Evolutionary conservation across 1,284 basidiomycete genomes (phyloP).

Genomic region (Ceraceosorus guamensis): DNA sequence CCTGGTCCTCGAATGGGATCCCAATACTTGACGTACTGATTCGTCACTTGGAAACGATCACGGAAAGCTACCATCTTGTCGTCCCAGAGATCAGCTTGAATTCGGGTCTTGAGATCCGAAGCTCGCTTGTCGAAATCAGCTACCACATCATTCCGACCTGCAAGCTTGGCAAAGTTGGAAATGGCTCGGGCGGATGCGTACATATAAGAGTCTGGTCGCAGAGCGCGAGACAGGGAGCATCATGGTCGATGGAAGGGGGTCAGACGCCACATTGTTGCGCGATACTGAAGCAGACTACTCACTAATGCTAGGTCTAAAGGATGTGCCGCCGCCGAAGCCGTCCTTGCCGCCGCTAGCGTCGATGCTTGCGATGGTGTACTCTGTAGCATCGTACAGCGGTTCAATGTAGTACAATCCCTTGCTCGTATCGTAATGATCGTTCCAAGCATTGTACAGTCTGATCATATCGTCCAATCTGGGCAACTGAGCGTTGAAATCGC

Average conservation of each 20-base stretch:
- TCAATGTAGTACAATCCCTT: constrained; percentile 12
- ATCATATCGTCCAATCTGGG: constrained; percentile 1
- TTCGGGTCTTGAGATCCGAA: constrained; percentile 4
- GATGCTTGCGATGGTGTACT: constrained; percentile 10
- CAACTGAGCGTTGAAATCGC: background rate
- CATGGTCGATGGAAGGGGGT: too few species aligned
- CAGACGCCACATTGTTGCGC: too few species aligned
- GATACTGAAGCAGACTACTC: too few species aligned
- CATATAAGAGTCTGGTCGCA: constrained; percentile 12
- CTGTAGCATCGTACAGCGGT: constrained; percentile 9
- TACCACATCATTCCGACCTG: background rate
- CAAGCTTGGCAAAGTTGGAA: constrained; percentile 2
- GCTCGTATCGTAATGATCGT: constrained; percentile 8
- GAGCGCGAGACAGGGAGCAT: too few species aligned
- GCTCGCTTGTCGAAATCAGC: background rate
- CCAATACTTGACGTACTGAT: constrained; percentile 9
- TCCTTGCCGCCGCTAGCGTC: constrained; percentile 6
- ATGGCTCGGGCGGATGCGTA: constrained; percentile 6
- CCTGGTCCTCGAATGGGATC: constrained; percentile 7
- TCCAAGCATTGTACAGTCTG: constrained; percentile 4
- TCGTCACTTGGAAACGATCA: constrained; percentile 7
- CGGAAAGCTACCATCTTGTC: constrained; percentile 5
- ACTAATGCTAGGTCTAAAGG: constrained; percentile 11
- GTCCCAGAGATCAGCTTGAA: constrained; percentile 9
- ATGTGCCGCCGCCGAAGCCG: constrained; percentile 5